Evolutionary conservation across 1,139 yeast species (phyloP).

Genomic region (Kodamaea sp.): DNA sequence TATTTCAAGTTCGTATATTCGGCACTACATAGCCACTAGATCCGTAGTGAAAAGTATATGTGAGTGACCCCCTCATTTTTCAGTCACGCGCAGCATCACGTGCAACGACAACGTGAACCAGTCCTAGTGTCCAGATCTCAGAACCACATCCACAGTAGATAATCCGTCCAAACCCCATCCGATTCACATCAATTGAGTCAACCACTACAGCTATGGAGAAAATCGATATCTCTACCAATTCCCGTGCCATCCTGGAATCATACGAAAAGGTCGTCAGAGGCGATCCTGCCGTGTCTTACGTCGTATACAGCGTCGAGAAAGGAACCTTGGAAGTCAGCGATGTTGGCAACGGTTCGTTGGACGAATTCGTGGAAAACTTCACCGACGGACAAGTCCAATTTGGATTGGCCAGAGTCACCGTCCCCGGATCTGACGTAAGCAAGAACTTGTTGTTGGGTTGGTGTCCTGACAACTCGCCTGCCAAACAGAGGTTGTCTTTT

Average conservation of each 20-base stretch:
- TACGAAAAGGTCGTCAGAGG: constrained; percentile 68
- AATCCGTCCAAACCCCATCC: not conserved
- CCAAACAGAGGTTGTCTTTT: constrained; percentile 71
- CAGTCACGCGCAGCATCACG: no score
- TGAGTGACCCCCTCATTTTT: no score
- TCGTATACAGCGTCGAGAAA: constrained; percentile 62
- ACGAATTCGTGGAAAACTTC: constrained; percentile 78
- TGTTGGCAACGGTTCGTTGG: constrained; percentile 64
- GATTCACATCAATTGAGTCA: not conserved
- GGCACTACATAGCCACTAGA: no score
- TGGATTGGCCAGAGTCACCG: constrained; percentile 85
- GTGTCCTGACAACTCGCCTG: constrained; percentile 88
- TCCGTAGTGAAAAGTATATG: no score
- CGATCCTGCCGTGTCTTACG: constrained; percentile 55
- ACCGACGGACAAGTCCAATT: constrained; percentile 89
- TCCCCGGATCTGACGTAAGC: constrained; percentile 85
- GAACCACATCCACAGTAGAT: no score
- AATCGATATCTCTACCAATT: constrained; percentile 56
- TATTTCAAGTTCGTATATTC: no score
- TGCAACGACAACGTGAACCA: no score
- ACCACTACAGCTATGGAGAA: constrained; percentile 44
- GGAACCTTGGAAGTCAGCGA: constrained; percentile 57
- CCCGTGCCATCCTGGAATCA: constrained; percentile 60
- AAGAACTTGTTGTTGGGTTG: constrained; percentile 88
- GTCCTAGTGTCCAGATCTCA: no score